Evolutionary conservation across 495 filamentous ascomycete genomes (phyloP).

Genomic region (Aspergillus indologenus): DNA sequence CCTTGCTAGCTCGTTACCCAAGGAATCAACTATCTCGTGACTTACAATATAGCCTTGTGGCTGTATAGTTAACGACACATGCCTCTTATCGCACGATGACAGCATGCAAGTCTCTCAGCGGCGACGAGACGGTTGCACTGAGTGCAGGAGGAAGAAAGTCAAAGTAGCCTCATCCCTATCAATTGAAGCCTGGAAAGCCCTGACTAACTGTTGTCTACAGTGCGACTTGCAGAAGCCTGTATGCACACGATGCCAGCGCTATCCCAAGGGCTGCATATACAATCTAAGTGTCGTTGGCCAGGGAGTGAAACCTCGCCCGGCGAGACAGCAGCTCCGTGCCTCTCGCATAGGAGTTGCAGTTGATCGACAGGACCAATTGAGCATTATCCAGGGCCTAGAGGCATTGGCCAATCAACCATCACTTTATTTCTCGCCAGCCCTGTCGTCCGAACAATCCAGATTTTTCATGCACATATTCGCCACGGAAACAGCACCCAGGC

Average conservation of each 20-base stretch:
- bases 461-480: conserved; percentile 30
- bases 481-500: conserved; percentile 26
- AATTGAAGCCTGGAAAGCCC: background rate
- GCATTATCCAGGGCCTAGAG: background rate
- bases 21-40: background rate
- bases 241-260: conserved; percentile 30
- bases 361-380: background rate
- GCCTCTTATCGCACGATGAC: background rate
- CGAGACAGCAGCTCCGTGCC: background rate
- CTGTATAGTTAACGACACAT: background rate
- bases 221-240: conserved; percentile 29
- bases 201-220: conserved; percentile 11
- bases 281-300: conserved; percentile 22
- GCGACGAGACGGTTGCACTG: conserved; percentile 33
- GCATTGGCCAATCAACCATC: conserved; percentile 14
- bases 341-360: background rate
- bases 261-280: conserved; percentile 28
- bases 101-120: conserved; percentile 11
- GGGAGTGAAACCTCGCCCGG: background rate
- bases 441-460: conserved; percentile 22
- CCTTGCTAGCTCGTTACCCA: too few relatives aligned
- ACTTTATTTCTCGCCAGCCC: conserved; percentile 21
- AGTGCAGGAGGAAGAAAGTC: conserved; percentile 36
- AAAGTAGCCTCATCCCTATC: conserved; percentile 17
- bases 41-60: background rate